Evolutionary conservation across 1,284 basidiomycete species (phyloP), one percentile per base, ranked within the genome.

Genomic region (Volvariella surrecta): DNA sequence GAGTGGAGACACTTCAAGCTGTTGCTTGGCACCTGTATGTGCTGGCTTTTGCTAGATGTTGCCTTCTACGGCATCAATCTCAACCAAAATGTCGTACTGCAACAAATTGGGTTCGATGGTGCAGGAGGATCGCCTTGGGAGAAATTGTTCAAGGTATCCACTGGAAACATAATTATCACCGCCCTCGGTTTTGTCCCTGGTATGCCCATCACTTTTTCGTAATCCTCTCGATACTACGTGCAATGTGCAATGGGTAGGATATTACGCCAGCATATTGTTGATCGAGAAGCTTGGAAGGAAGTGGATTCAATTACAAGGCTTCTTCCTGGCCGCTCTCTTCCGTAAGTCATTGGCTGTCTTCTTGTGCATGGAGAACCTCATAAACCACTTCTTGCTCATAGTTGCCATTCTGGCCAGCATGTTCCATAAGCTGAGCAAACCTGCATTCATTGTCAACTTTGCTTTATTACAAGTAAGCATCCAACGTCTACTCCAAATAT

Each of bases 301-400:
- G 56, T 70, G 69, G 56, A 86, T 87, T 51, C 85, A 89, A 58
- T 66, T 89, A 43, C 82, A 86, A 63, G 87, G 87, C 8, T 91
- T 89, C 72, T 56, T 79, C 31, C 41, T 85, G 48, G 71, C 85
- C 32, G 81, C 80, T 1, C 62, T 86, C 1, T 83, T 86, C 63
- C 62, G 78, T 83, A 45, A 32, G 79, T 70, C 15, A 9, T 32
- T 39, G 22, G n/a, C n/a, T 11, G 11, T 28, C 24, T 11, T 28
- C 6, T 28, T 28, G 24, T 28, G 39, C 11, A 13, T 20, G 7
- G 45, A 15, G 37, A 40, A 8, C 7, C 34, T 7, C 34, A 9
- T 37, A 7, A 16, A 19, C 15, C 4, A 7, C 7, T 37, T 37
- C 34, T 9, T 37, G 30, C 21, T n/a, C 37, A 32, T 44, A 78